These are phyloP conservation scores for Fibroporia radiculosa DNA, from an alignment of 768 basidiomycete species.

Conservation along the genomic window DNA sequence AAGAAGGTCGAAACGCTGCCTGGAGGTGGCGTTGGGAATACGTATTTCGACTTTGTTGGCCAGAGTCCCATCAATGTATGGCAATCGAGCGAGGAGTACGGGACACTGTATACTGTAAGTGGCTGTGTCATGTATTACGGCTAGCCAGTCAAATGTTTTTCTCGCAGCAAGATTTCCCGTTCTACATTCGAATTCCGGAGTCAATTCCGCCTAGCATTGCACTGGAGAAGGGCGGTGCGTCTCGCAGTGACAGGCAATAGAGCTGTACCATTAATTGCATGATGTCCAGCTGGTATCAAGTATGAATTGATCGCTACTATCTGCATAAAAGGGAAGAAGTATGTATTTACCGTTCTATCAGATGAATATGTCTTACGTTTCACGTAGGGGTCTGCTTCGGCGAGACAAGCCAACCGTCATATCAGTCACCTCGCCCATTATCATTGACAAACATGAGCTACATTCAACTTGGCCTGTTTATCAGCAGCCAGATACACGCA, in stretches of 20 bases:
- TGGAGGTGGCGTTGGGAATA: constrained; percentile 57
- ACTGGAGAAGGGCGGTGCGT: constrained; percentile 62
- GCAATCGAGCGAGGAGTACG: constrained; percentile 73
- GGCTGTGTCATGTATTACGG: background rate
- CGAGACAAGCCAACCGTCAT: constrained; percentile 65
- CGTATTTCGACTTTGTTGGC: constrained; percentile 76
- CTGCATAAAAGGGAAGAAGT: constrained; percentile 84
- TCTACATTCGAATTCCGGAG: constrained; percentile 88
- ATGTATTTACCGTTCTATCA: constrained; percentile 17
- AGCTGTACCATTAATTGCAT: background rate
- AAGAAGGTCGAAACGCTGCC: constrained; percentile 84
- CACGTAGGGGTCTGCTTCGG: constrained; percentile 67
- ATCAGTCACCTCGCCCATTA: constrained; percentile 61
- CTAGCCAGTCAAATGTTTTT: background rate
- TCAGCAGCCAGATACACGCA: constrained; percentile 67
- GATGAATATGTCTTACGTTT: constrained; percentile 1
- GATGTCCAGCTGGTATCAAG: constrained; percentile 59
- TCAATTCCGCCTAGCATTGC: constrained; percentile 83
- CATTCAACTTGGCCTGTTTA: constrained; percentile 94
- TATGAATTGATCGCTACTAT: constrained; percentile 89
- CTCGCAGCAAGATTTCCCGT: constrained; percentile 76
- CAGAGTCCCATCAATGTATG: constrained; percentile 79
- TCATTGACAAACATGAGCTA: constrained; percentile 89
- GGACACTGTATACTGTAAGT: constrained; percentile 55
- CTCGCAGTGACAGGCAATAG: background rate